Percentiles rank a stretch among this genome's conserved stretches.
phyloP scores from a whole-genome alignment of 1,139 yeast species.

The Pichia terricola region DNA sequence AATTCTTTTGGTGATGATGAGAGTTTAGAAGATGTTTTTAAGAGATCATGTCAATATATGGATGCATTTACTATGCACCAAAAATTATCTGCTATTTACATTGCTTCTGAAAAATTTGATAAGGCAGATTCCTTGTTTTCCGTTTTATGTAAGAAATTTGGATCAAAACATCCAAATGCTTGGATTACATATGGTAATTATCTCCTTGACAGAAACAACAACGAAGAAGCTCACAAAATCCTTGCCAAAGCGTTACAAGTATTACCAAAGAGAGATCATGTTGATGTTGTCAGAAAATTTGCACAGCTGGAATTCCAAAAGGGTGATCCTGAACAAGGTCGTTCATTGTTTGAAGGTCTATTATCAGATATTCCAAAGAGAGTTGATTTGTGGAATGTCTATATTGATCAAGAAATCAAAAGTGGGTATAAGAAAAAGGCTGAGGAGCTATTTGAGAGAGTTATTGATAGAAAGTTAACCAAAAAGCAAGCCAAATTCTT shows the following conservation, averaged over 20 bases:
- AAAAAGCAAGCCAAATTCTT: conserved; percentile 91
- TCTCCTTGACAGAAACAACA: conserved; percentile 49
- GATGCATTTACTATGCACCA: conserved; percentile 76
- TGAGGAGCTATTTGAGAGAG: conserved; percentile 78
- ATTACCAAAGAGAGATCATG: conserved; percentile 67
- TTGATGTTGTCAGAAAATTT: conserved; percentile 76
- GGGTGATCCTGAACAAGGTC: conserved; percentile 91
- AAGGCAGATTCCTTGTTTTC: conserved; percentile 65
- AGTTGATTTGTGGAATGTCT: conserved; percentile 90
- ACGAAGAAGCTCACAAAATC: conserved; percentile 57
- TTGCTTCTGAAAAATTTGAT: conserved; percentile 59
- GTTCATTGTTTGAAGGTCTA: conserved; percentile 89
- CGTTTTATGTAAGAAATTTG: conserved; percentile 71
- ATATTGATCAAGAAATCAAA: conserved; percentile 80
- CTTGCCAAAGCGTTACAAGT: conserved; percentile 65
- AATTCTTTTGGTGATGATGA: conserved; percentile 87
- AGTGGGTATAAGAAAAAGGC: conserved; percentile 49
- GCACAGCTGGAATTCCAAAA: conserved; percentile 79
- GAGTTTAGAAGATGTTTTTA: conserved; percentile 68
- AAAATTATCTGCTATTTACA: conserved; percentile 66
- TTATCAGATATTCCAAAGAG: conserved; percentile 85
- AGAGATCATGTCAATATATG: conserved; percentile 82
- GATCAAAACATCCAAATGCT: conserved; percentile 50
- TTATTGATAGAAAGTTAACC: conserved; percentile 55
- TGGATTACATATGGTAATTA: conserved; percentile 79